Evolutionary conservation across 2,329 filamentous ascomycete species (phyloP), one percentile per base, ranked within the genome.

Genomic region (Endoconidiophora laricicola): DNA sequence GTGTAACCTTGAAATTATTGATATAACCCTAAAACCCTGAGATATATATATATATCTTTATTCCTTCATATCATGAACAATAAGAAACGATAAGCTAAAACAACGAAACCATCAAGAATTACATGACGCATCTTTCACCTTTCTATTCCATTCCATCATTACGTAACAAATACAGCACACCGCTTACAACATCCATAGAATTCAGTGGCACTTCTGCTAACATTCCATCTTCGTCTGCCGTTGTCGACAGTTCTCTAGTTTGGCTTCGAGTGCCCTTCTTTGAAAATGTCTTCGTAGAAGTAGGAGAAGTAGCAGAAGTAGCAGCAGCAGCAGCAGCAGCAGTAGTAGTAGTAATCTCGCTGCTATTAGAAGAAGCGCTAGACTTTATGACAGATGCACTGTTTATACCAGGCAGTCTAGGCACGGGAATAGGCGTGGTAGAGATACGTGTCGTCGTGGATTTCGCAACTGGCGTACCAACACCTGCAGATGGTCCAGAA

Each of bases 171-270:
- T 33, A 58, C 65, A 76, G 69, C 65, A 76, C 70, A 54, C 66
- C 67, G 58, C 74, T 70, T 42, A 76, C 66, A 39, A 75, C 63
- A 23, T 68, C 62, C 61, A 67, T 66, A n/a, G 66, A 69, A 56
- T 69, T 68, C 45, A 60, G 57, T 9, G 68, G 65, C 20, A 68
- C 65, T 49, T 69, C 66, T 2, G 66, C 60, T 46, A 69, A 65
- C 14, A 62, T 63, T 36, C 63, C 63, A 37, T 43, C 54, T 43
- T 55, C 44, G 43, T 46, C 9, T 52, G 52, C 29, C 55, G 54
- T 23, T 2, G 52, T 23, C 2, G 52, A 45, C 9, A 23, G 40
- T 36, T 38, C 24, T 5, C 18, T 16, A 24, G 38, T 14, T 20
- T 3, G 14, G n/a, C 20, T 38, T 39, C 22, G 9, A 6, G 23